phyloP scores from a whole-genome alignment of 371 early-diverging fungal genomes.

The Hamiltosporidium tvaerminnensis region DNA sequence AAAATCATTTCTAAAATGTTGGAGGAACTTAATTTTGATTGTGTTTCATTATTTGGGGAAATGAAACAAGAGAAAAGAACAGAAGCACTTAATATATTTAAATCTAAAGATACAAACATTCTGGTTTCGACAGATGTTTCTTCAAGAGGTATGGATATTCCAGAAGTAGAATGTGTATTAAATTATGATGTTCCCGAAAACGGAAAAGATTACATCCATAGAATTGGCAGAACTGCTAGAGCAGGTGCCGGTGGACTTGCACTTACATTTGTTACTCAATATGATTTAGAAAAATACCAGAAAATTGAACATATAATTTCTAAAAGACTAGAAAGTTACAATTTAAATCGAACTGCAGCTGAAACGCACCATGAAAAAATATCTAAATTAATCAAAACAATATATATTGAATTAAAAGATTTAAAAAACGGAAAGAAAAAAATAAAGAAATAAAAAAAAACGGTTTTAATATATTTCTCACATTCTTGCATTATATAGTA shows the following conservation, averaged over 20 bases:
- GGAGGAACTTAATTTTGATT: slow-evolving; percentile 9
- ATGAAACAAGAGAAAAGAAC: slow-evolving; percentile 38
- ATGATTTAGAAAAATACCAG: slow-evolving; percentile 56
- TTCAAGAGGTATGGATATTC: slow-evolving; percentile 95
- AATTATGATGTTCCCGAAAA: slow-evolving; percentile 74
- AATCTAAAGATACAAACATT: slow-evolving; percentile 68
- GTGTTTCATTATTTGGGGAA: slow-evolving; percentile 41
- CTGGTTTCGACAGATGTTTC: slow-evolving; percentile 96
- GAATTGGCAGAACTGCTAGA: slow-evolving; percentile 48
- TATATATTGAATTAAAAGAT: too few relatives aligned
- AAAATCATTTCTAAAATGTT: slow-evolving; percentile 27
- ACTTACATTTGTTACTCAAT: slow-evolving; percentile 64
- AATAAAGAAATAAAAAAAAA: too few relatives aligned
- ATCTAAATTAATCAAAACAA: too few relatives aligned
- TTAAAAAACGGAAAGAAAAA: too few relatives aligned
- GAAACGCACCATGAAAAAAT: too few relatives aligned
- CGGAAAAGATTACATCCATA: slow-evolving; percentile 48
- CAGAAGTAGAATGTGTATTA: slow-evolving; percentile 73
- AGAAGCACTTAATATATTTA: slow-evolving; percentile 57
- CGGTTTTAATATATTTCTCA: too few relatives aligned
- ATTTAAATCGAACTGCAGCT: too few relatives aligned
- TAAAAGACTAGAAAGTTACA: too few relatives aligned
- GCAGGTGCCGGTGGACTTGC: slow-evolving; percentile 62
- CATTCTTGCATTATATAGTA: too few relatives aligned
- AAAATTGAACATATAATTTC: too few relatives aligned